Conservation (phyloP, 1,284 basidiomycete species). For the Takashimella koratensis region DNA sequence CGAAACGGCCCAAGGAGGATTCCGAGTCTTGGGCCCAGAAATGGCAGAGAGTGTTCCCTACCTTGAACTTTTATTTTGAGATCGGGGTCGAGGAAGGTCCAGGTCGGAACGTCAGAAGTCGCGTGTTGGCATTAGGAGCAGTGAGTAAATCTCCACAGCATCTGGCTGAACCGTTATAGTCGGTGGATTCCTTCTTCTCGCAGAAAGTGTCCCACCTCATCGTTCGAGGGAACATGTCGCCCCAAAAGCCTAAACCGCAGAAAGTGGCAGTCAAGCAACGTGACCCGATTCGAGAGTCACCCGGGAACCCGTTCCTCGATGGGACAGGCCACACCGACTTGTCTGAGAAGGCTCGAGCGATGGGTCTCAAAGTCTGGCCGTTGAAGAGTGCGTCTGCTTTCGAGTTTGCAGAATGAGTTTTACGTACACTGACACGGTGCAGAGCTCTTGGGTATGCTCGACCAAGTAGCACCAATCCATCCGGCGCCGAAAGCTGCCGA, state of each 20-base stretch:
- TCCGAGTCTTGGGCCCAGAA: constrained; percentile 74
- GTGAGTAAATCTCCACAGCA: constrained; percentile 54
- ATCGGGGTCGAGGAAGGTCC: constrained; percentile 53
- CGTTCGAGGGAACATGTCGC: constrained; percentile 30
- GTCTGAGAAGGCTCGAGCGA: constrained; percentile 68
- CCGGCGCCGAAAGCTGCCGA: constrained; percentile 21
- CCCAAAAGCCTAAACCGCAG: constrained; percentile 52
- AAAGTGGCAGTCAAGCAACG: constrained; percentile 9
- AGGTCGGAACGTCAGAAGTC: constrained; percentile 54
- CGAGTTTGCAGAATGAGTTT: constrained; percentile 3
- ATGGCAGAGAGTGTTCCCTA: constrained; percentile 78
- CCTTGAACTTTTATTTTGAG: constrained; percentile 78
- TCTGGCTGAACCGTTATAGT: constrained; percentile 49
- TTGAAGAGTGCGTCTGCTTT: constrained; percentile 60
- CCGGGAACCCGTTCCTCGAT: constrained; percentile 42
- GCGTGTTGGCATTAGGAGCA: constrained; percentile 66
- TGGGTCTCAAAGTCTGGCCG: constrained; percentile 87
- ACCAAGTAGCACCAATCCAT: constrained; percentile 53
- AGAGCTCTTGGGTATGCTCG: constrained; percentile 34
- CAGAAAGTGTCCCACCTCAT: constrained; percentile 81
- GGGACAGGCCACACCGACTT: constrained; percentile 56
- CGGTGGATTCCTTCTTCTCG: constrained; percentile 80
- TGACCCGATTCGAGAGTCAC: constrained; percentile 19
- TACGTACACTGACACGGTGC: constrained; percentile 10
- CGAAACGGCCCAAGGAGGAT: constrained; percentile 41